Percentiles rank a stretch among this genome's conserved stretches.
phyloP scores from a whole-genome alignment of 164 flowering plant genomes.

The Annona cherimola region DNA sequence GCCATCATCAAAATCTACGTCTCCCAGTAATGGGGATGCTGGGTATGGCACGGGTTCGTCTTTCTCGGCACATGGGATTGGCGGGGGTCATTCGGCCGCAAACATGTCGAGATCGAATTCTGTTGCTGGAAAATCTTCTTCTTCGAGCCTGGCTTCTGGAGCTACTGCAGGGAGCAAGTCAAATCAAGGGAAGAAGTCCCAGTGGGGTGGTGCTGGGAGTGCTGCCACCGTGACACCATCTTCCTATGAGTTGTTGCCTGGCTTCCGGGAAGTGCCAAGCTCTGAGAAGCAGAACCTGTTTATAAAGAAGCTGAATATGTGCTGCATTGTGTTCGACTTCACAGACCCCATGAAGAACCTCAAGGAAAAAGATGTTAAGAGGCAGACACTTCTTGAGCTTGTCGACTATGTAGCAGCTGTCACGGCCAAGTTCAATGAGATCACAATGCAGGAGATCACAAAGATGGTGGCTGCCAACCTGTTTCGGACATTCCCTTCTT shows the following conservation, averaged over 20 bases:
- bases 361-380: constrained; percentile 68
- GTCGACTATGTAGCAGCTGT: constrained; percentile 68
- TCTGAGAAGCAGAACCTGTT: constrained; percentile 69
- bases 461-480: constrained; percentile 72
- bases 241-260: constrained; percentile 57
- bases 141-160: constrained; percentile 21
- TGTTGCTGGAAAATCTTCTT: constrained; percentile 22
- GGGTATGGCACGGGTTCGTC: constrained; percentile 20
- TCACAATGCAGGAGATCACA: constrained; percentile 71
- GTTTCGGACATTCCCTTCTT: constrained; percentile 55
- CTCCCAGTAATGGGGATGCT: constrained; percentile 23
- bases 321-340: constrained; percentile 76
- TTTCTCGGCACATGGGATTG: constrained; percentile 18
- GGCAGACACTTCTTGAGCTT: constrained; percentile 75
- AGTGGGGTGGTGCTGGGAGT: constrained; percentile 16
- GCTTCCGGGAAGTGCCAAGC: constrained; percentile 66
- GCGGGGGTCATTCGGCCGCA: constrained; percentile 2
- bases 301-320: constrained; percentile 60
- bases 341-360: constrained; percentile 54
- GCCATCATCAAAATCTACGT: constrained; percentile 59
- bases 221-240: constrained; percentile 9
- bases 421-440: constrained; percentile 57
- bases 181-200: constrained; percentile 50
- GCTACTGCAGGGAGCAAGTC: constrained; percentile 16
- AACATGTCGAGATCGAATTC: constrained; percentile 26